phyloP scores from a whole-genome alignment of 768 basidiomycete genomes.

The Boletus rufocinnamomeus region DNA sequence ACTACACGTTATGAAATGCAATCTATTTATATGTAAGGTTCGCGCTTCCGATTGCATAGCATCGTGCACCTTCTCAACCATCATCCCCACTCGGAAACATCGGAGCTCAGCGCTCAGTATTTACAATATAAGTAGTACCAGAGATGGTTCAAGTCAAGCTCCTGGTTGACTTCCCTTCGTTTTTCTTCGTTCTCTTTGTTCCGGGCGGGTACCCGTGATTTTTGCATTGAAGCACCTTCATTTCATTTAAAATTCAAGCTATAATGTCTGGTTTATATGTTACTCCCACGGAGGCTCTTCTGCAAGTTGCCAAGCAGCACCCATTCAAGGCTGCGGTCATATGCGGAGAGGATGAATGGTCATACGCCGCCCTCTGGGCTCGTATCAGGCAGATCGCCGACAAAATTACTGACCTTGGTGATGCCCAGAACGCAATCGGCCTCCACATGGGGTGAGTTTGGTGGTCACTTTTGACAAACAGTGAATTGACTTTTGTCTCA shows the following conservation, averaged over 20 bases:
- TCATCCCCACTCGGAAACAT: background rate
- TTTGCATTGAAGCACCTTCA: constrained; percentile 5
- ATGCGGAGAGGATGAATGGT: constrained; percentile 26
- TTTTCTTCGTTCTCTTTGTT: constrained; percentile 10
- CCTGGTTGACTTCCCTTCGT: constrained; percentile 26
- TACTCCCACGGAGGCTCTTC: constrained; percentile 34
- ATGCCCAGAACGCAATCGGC: constrained; percentile 24
- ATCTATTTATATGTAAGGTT: background rate
- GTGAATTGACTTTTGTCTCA: background rate
- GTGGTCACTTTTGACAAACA: background rate
- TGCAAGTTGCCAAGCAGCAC: constrained; percentile 32
- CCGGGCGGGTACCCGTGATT: constrained; percentile 24
- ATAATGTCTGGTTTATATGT: constrained; percentile 18
- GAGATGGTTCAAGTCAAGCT: constrained; percentile 12
- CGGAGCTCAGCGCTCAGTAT: background rate
- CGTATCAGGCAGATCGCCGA: constrained; percentile 31
- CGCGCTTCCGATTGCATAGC: background rate
- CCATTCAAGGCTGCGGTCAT: constrained; percentile 27
- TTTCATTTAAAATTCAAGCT: background rate
- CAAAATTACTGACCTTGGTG: constrained; percentile 19
- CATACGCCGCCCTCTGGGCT: constrained; percentile 36
- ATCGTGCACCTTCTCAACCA: constrained; percentile 8
- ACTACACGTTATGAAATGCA: too few relatives aligned
- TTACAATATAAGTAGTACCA: constrained; percentile 11
- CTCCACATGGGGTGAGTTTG: constrained; percentile 28